These are phyloP conservation scores for Trichoderma sp. DNA, from an alignment of 2,329 filamentous ascomycete genomes.

Conservation along the genomic window DNA sequence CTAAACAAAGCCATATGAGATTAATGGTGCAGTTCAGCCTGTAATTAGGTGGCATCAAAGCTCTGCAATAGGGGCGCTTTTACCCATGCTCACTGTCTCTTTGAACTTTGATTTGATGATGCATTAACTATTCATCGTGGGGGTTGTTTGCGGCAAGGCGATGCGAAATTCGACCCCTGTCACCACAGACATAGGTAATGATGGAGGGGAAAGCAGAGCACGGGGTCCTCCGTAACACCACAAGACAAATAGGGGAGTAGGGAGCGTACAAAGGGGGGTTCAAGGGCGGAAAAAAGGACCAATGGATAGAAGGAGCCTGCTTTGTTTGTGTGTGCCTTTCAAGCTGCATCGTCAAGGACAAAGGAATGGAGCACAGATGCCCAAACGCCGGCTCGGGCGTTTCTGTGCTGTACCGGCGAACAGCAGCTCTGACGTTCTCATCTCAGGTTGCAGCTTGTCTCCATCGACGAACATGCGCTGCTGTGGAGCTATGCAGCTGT, in stretches of 20 bases:
- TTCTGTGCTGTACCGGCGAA: neutral
- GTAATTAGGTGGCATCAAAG: neutral
- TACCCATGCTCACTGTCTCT: neutral
- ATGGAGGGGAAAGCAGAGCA: conserved; percentile 7
- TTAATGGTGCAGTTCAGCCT: neutral
- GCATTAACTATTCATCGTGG: neutral
- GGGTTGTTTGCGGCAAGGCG: neutral
- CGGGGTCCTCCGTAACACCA: neutral
- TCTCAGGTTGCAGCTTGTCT: neutral
- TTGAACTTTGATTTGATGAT: too few species aligned
- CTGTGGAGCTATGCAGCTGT: conserved; percentile 22
- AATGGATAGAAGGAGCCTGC: neutral
- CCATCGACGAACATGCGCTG: conserved; percentile 13
- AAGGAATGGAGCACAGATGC: conserved; percentile 6
- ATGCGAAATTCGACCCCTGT: neutral
- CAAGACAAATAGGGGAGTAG: neutral
- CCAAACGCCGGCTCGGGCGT: conserved; percentile 13
- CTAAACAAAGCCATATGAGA: neutral
- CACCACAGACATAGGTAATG: conserved; percentile 4
- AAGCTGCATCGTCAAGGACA: neutral
- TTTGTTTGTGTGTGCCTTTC: neutral
- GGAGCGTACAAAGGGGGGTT: neutral
- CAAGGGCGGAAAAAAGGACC: neutral
- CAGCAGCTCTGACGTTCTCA: too few species aligned
- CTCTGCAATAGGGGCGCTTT: neutral